Percentiles rank a stretch among this genome's conserved stretches.
Conservation (phyloP, 2,329 filamentous ascomycete genomes). For the Paecilomyces variotii region DNA sequence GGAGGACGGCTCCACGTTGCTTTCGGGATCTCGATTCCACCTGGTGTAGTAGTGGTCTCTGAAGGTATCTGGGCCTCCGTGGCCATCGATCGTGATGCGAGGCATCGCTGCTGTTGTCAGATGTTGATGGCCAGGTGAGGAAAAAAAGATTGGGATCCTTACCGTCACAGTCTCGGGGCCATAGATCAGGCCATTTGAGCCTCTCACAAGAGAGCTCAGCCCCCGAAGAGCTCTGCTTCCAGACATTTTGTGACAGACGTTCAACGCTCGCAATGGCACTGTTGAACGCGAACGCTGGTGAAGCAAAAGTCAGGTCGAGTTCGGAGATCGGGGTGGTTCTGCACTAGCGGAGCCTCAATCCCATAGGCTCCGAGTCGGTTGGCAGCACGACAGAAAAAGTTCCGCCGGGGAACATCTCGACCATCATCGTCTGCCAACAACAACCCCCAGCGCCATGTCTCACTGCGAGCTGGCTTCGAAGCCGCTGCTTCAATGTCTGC, state of each 20-base stretch:
- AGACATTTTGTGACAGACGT: slow-evolving; percentile 21
- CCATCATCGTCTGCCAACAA: slow-evolving; percentile 14
- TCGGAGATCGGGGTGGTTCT: slow-evolving; percentile 20
- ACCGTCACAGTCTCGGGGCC: slow-evolving; percentile 30
- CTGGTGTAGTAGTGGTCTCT: slow-evolving; percentile 13
- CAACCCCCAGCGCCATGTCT: slow-evolving; percentile 22
- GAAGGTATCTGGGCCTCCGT: slow-evolving; percentile 35
- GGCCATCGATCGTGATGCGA: slow-evolving; percentile 40
- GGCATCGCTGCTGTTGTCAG: slow-evolving; percentile 20
- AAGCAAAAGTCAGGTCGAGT: slow-evolving; percentile 24
- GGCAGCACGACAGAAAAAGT: slow-evolving; percentile 27
- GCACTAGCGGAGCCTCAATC: slow-evolving; percentile 19
- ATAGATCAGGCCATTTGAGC: slow-evolving; percentile 25
- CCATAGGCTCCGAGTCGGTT: slow-evolving; percentile 16
- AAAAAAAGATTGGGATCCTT: slow-evolving; percentile 9
- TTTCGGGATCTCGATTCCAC: slow-evolving; percentile 13
- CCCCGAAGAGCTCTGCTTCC: slow-evolving; percentile 27
- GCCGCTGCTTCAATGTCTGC: slow-evolving; percentile 35
- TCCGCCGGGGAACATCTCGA: slow-evolving; percentile 15
- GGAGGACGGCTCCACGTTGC: slow-evolving; percentile 42
- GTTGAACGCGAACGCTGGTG: slow-evolving; percentile 2
- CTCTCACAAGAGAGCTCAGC: slow-evolving; percentile 31
- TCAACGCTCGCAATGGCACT: neutral
- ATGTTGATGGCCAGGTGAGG: slow-evolving; percentile 30
- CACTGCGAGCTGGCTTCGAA: slow-evolving; percentile 36